Evolutionary conservation across 305 asterid genomes (phyloP).

Genomic region (Coffea humblotiana): DNA sequence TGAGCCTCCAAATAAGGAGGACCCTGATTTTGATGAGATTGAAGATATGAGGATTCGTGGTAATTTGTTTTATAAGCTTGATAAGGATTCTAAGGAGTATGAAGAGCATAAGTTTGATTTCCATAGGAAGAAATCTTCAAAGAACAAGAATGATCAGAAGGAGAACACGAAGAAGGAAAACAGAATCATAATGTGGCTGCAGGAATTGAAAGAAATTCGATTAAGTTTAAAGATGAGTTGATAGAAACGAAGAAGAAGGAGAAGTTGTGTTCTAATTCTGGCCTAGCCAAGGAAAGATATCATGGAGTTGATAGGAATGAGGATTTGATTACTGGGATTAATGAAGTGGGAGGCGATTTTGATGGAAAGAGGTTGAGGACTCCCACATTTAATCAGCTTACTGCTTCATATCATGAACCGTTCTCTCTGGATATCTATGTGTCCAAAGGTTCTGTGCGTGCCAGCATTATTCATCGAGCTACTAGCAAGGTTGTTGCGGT

Average conservation of each 20-base stretch:
- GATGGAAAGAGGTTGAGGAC: slow-evolving; percentile 51
- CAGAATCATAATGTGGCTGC: slow-evolving; percentile 12
- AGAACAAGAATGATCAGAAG: slow-evolving; percentile 33
- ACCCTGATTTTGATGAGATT: slow-evolving; percentile 58
- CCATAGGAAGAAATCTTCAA: slow-evolving; percentile 55
- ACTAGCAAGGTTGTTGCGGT: slow-evolving; percentile 82
- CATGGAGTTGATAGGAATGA: slow-evolving; percentile 16
- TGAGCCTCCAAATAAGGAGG: slow-evolving; percentile 22
- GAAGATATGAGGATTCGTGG: slow-evolving; percentile 84
- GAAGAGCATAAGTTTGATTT: slow-evolving; percentile 67
- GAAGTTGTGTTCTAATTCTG: slow-evolving; percentile 7
- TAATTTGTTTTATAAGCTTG: slow-evolving; percentile 72
- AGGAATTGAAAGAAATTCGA: slow-evolving; percentile 25
- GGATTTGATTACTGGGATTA: slow-evolving; percentile 24
- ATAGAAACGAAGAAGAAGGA: slow-evolving; percentile 15
- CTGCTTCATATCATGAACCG: slow-evolving; percentile 82
- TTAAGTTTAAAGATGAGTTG: slow-evolving; percentile 22
- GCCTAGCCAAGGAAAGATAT: neutral
- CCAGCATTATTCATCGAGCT: slow-evolving; percentile 77
- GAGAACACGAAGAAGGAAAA: slow-evolving; percentile 34
- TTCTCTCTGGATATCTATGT: slow-evolving; percentile 75
- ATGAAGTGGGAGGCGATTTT: slow-evolving; percentile 28
- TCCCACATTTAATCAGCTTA: slow-evolving; percentile 74
- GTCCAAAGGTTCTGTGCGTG: slow-evolving; percentile 72
- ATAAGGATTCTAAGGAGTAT: slow-evolving; percentile 75